These are phyloP conservation scores for Podaxis rugospora DNA, from an alignment of 768 basidiomycete species.

Conservation along the genomic window DNA sequence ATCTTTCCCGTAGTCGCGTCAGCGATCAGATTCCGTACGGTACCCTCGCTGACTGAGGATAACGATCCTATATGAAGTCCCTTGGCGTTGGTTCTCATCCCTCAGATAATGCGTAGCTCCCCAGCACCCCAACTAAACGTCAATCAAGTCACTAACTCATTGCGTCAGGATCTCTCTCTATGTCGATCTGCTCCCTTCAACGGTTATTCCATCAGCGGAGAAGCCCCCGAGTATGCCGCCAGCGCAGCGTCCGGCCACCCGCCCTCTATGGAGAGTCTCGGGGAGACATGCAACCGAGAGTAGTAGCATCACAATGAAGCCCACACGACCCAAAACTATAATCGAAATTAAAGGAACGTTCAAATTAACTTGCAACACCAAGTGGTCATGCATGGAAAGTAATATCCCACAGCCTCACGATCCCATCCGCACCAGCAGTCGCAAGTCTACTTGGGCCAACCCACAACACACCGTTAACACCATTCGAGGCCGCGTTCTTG, in stretches of 20 bases:
- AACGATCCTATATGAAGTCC: background rate
- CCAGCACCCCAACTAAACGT: too few species aligned
- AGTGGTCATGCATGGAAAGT: conserved; percentile 29
- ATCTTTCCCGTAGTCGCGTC: background rate
- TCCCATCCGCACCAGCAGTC: conserved; percentile 79
- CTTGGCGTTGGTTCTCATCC: too few species aligned
- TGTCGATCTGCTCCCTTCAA: too few species aligned
- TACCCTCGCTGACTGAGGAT: background rate
- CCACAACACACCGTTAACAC: conserved; percentile 83
- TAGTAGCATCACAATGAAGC: too few species aligned
- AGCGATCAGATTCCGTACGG: background rate
- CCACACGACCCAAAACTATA: background rate
- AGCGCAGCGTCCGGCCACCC: too few species aligned
- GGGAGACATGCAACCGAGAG: too few species aligned
- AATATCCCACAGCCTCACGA: conserved; percentile 70
- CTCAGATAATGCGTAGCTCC: too few species aligned
- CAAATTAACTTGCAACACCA: background rate
- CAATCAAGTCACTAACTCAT: too few species aligned
- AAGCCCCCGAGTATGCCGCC: too few species aligned
- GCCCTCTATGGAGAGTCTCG: too few species aligned
- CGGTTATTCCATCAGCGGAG: too few species aligned
- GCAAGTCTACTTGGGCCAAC: conserved; percentile 52
- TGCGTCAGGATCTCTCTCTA: too few species aligned
- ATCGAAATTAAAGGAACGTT: background rate
- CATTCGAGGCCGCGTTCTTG: conserved; percentile 83